phyloP scores from a whole-genome alignment of 192 early-diverging fungal genomes.

The Fimicolochytrium jonesii region DNA sequence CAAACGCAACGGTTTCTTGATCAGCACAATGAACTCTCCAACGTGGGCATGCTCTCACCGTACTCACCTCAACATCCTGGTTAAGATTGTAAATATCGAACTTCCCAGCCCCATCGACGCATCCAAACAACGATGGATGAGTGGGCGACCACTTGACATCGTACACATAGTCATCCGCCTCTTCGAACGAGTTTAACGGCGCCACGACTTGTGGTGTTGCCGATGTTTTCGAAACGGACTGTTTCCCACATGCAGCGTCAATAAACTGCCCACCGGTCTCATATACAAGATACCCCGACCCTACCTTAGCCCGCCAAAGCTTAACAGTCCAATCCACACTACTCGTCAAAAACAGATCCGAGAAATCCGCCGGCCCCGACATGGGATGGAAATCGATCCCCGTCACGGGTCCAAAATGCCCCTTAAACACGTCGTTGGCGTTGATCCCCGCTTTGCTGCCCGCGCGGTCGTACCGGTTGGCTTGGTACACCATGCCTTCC shows the following conservation, averaged over 20 bases:
- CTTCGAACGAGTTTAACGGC: conserved; percentile 83
- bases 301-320: conserved; percentile 73
- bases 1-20: background rate
- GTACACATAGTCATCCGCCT: conserved; percentile 93
- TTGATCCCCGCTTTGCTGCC: conserved; percentile 97
- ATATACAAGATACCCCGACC: background rate
- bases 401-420: conserved; percentile 85
- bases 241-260: background rate
- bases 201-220: conserved; percentile 43
- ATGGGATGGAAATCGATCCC: conserved; percentile 88
- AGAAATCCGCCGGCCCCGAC: conserved; percentile 74
- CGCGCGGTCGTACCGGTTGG: conserved; percentile 91
- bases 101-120: conserved; percentile 84
- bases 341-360: conserved; percentile 86
- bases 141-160: conserved; percentile 96
- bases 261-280: background rate
- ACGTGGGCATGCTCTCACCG: background rate
- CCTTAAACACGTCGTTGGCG: conserved; percentile 74
- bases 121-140: conserved; percentile 92
- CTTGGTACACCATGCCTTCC: conserved; percentile 91
- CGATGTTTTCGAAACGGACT: conserved; percentile 24
- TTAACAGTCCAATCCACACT: conserved; percentile 98
- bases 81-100: conserved; percentile 96
- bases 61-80: conserved; percentile 69
- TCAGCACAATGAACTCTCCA: too few species aligned